A percentile compares a stretch with the other conserved stretches of the same genome.
Evolutionary conservation across 169 alveolate genomes (phyloP).

Genomic region (Plasmodium knowlesi): DNA sequence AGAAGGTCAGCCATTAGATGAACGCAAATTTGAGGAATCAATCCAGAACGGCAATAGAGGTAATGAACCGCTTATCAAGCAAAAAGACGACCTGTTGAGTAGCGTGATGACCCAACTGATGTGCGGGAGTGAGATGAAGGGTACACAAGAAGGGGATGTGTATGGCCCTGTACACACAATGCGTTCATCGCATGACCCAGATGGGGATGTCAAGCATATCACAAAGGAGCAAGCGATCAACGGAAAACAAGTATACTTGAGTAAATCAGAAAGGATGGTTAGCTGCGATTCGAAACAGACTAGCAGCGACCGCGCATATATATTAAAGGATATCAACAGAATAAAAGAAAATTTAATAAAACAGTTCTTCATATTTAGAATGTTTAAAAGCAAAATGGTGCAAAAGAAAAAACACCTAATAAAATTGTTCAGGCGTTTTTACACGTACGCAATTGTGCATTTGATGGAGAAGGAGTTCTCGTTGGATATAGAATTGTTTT

Average conservation of each 20-base stretch:
- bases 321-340: slow-evolving; percentile 13
- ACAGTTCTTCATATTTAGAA: slow-evolving; percentile 17
- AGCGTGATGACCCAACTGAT: neutral
- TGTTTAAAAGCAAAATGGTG: slow-evolving; percentile 15
- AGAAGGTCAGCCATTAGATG: neutral
- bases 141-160: neutral
- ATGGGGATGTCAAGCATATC: neutral
- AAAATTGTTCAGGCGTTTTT: slow-evolving; percentile 10
- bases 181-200: neutral
- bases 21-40: neutral
- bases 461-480: slow-evolving; percentile 23
- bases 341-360: slow-evolving; percentile 29
- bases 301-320: neutral
- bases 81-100: neutral
- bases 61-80: neutral
- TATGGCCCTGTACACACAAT: neutral
- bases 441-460: slow-evolving; percentile 34
- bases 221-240: neutral
- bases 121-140: neutral
- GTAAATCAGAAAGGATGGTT: neutral
- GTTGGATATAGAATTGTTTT: slow-evolving; percentile 42
- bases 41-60: neutral
- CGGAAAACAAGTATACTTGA: neutral
- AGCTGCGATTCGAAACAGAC: neutral
- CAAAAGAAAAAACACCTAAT: slow-evolving; percentile 11